Conservation (phyloP, 129 eudicot genomes). For the Saposhnikovia divaricata region DNA sequence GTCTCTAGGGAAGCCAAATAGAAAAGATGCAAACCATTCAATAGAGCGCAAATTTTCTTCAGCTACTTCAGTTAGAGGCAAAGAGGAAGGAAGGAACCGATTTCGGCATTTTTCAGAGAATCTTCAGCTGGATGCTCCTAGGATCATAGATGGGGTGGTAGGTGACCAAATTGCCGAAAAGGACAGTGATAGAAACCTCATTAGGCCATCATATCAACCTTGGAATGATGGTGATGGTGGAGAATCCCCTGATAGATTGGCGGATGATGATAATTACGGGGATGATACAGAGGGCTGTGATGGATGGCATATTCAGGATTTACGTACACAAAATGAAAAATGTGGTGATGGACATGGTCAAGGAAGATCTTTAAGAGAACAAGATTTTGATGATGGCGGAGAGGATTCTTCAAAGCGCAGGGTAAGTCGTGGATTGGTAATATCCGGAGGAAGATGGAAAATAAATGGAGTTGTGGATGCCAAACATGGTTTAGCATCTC, state of each 20-base stretch:
- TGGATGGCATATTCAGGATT: conserved; percentile 34
- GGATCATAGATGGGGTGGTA: conserved; percentile 43
- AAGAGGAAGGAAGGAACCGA: conserved; percentile 63
- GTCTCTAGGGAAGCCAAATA: conserved; percentile 64
- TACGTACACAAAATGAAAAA: conserved; percentile 53
- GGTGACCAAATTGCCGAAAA: conserved; percentile 30
- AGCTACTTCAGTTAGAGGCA: conserved; percentile 36
- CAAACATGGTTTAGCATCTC: conserved; percentile 57
- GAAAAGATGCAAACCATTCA: conserved; percentile 44
- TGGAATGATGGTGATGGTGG: conserved; percentile 42
- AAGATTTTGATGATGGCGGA: conserved; percentile 44
- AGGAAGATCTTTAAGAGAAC: conserved; percentile 38
- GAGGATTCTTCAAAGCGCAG: conserved; percentile 49
- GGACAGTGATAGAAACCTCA: conserved; percentile 31
- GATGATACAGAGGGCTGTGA: conserved; percentile 46
- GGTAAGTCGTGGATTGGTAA: conserved; percentile 42
- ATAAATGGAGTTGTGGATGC: conserved; percentile 40
- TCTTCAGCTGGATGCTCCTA: conserved; percentile 53
- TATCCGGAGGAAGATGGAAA: conserved; percentile 56
- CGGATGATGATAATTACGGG: conserved; percentile 31
- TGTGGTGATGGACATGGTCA: conserved; percentile 37
- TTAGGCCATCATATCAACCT: conserved; percentile 26
- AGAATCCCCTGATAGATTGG: conserved; percentile 39
- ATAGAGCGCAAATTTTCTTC: conserved; percentile 44
- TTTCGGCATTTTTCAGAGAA: conserved; percentile 49